These are phyloP conservation scores for Deuterostichococcus epilithicus DNA, from an alignment of 139 green algal genomes.

Conservation along the genomic window DNA sequence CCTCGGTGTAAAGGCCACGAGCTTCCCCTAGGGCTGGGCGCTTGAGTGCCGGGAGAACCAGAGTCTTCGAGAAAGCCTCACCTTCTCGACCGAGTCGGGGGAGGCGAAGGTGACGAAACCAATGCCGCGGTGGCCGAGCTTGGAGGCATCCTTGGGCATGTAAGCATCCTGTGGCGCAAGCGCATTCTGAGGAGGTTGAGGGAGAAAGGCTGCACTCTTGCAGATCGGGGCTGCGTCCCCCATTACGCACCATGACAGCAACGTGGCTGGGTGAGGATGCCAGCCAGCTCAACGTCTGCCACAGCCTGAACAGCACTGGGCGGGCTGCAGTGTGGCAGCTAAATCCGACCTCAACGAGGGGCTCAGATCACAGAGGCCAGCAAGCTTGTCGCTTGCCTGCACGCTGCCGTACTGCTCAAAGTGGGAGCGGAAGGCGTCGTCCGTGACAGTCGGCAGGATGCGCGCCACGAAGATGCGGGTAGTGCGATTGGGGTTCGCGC, in stretches of 20 bases:
- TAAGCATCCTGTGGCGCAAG: constrained; percentile 62
- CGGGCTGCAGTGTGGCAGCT: no score
- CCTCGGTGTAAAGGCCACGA: no score
- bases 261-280: no score
- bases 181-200: no score
- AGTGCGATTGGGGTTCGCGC: constrained; percentile 22
- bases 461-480: constrained; percentile 86
- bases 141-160: constrained; percentile 81
- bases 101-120: constrained; percentile 83
- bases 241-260: no score
- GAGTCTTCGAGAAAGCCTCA: constrained; percentile 24
- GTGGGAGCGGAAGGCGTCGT: constrained; percentile 75
- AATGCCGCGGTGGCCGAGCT: constrained; percentile 77
- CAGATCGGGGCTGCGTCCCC: no score
- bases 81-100: constrained; percentile 62
- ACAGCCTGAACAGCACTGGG: no score
- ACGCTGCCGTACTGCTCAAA: constrained; percentile 81
- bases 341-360: no score
- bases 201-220: no score
- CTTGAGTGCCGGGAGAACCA: no score
- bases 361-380: not conserved
- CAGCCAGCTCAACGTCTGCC: no score
- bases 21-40: no score
- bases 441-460: constrained; percentile 71
- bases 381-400: constrained; percentile 21